phyloP scores from a whole-genome alignment of 2,329 filamentous ascomycete genomes.

The Cladosporium sp. region DNA sequence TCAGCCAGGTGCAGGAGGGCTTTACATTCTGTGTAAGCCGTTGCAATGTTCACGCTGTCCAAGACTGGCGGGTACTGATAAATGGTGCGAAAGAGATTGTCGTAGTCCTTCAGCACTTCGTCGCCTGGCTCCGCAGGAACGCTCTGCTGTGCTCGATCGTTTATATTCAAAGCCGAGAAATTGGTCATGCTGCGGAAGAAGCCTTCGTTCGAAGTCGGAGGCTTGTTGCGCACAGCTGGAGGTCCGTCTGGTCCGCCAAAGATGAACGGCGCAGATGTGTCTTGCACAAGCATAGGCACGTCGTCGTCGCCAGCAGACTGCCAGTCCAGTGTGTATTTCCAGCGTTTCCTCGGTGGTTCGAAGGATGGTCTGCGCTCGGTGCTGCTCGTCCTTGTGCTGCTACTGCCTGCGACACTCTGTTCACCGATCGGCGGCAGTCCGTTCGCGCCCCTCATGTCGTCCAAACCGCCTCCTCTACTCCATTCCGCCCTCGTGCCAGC shows the following conservation, averaged over 20 bases:
- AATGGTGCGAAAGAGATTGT: constrained; percentile 93
- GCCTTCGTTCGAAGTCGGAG: constrained; percentile 62
- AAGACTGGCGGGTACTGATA: constrained; percentile 87
- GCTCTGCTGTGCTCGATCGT: constrained; percentile 44
- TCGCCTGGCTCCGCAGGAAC: constrained; percentile 58
- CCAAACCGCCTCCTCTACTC: constrained; percentile 27
- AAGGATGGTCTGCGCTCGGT: constrained; percentile 38
- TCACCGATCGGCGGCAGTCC: constrained; percentile 58
- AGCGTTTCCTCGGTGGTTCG: constrained; percentile 59
- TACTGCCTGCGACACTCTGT: constrained; percentile 47
- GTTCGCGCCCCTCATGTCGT: constrained; percentile 9
- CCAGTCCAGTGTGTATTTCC: constrained; percentile 86
- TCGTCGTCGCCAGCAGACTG: constrained; percentile 69
- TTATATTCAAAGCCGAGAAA: constrained; percentile 61
- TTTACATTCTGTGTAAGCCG: constrained; percentile 93
- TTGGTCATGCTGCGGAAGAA: constrained; percentile 91
- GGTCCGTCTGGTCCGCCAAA: constrained; percentile 44
- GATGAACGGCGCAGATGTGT: constrained; percentile 29
- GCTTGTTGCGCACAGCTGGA: constrained; percentile 63
- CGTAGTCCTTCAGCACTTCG: constrained; percentile 86
- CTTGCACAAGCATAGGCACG: constrained; percentile 30
- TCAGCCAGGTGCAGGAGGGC: constrained; percentile 85
- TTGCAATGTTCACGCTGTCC: constrained; percentile 84
- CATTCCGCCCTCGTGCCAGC: constrained; percentile 52
- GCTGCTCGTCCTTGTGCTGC: constrained; percentile 43